Conservation (phyloP, 2,329 filamentous ascomycete species). For the Aspergillus eucalypticola region DNA sequence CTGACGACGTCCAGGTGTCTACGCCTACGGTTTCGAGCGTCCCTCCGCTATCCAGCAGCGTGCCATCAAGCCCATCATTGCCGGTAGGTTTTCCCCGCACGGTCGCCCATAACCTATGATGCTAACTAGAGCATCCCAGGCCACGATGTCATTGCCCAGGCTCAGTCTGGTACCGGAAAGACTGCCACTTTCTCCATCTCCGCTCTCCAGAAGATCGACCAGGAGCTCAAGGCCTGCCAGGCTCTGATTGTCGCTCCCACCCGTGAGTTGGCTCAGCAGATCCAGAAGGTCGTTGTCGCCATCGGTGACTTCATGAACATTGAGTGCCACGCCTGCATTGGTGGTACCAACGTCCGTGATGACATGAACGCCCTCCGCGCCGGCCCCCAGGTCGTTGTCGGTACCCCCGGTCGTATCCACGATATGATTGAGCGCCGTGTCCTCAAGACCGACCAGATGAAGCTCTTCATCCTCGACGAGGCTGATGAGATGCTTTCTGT, state of each 20-base stretch:
- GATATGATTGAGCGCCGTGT: constrained; percentile 99
- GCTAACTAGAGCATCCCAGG: constrained; percentile 53
- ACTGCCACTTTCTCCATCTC: constrained; percentile 99
- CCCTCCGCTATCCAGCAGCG: constrained; percentile 99
- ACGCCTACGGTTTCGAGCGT: constrained; percentile 99
- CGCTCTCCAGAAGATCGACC: constrained; percentile 97
- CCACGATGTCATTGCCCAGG: constrained; percentile 99
- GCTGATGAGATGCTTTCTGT: constrained; percentile 89
- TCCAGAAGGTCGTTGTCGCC: constrained; percentile 98
- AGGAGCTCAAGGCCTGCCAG: constrained; percentile 93
- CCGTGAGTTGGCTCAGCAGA: constrained; percentile 97
- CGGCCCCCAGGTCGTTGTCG: constrained; percentile 94
- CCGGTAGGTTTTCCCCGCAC: constrained; percentile 64
- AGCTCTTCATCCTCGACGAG: constrained; percentile 99
- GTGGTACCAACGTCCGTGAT: constrained; percentile 95
- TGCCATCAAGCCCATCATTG: constrained; percentile 99
- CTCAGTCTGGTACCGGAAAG: constrained; percentile 99
- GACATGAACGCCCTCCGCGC: constrained; percentile 98
- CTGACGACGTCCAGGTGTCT: constrained; percentile 66
- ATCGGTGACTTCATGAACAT: constrained; percentile 99
- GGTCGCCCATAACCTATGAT: not conserved
- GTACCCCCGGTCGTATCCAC: constrained; percentile 96
- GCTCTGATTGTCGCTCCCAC: constrained; percentile 96
- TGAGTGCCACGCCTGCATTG: constrained; percentile 98
- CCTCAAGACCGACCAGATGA: constrained; percentile 96